A percentile compares a stretch with the other conserved stretches of the same genome.
These are phyloP conservation scores for Ramalina peruviana DNA, from an alignment of 495 filamentous ascomycete species.

Conservation along the genomic window DNA sequence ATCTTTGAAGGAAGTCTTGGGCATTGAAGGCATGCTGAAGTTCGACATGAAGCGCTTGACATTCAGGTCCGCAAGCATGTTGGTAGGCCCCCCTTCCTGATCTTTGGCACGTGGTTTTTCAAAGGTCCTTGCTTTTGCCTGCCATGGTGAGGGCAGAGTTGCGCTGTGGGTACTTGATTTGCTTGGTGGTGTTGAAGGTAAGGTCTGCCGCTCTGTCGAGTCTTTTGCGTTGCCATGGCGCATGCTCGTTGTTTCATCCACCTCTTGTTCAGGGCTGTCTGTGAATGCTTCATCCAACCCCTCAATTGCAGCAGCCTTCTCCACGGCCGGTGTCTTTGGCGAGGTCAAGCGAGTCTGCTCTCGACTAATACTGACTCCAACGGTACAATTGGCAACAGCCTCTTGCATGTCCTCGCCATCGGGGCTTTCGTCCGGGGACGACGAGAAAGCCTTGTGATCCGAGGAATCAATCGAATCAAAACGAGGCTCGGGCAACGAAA, in stretches of 20 bases:
- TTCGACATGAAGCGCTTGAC: constrained; percentile 15
- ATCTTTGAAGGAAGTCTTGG: constrained; percentile 28
- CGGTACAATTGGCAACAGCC: constrained; percentile 27
- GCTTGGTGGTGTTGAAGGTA: constrained; percentile 2
- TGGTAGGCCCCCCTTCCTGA: constrained; percentile 28
- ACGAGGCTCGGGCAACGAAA: background rate
- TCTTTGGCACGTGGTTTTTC: constrained; percentile 20
- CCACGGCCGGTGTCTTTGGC: constrained; percentile 55
- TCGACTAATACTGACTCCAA: constrained; percentile 65
- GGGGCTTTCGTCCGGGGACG: constrained; percentile 3
- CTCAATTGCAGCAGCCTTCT: constrained; percentile 60
- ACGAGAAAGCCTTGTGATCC: background rate
- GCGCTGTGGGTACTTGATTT: constrained; percentile 10
- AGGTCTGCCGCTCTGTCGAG: background rate
- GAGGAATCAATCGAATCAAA: background rate
- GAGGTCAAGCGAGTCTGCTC: constrained; percentile 58
- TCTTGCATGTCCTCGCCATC: constrained; percentile 1
- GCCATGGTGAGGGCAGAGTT: constrained; percentile 36
- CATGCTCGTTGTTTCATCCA: constrained; percentile 12
- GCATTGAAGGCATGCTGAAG: constrained; percentile 34
- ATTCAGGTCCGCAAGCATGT: constrained; percentile 21
- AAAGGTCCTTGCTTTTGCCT: constrained; percentile 31
- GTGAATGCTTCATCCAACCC: constrained; percentile 40
- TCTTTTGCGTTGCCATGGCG: background rate
- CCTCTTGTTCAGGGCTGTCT: constrained; percentile 15